These are phyloP conservation scores for Plasmodium blacklocki DNA, from an alignment of 169 alveolate genomes.

Conservation along the genomic window DNA sequence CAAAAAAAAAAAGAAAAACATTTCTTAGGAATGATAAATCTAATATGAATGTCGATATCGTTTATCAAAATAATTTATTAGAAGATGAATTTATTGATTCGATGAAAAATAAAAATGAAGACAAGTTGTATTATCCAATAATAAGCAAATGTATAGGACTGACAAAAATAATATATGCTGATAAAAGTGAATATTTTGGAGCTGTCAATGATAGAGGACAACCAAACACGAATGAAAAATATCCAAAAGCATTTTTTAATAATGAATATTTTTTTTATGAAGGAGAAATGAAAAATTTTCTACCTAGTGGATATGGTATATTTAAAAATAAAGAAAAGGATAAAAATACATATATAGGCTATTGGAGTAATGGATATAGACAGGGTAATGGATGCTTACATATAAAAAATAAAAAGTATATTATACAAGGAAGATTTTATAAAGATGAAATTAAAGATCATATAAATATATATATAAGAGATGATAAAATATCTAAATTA, in stretches of 20 bases:
- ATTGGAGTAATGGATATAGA: conserved; percentile 77
- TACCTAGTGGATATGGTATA: conserved; percentile 75
- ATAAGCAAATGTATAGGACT: conserved; percentile 43
- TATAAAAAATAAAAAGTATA: conserved; percentile 62
- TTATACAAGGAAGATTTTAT: conserved; percentile 54
- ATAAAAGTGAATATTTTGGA: conserved; percentile 75
- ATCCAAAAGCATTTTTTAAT: conserved; percentile 71
- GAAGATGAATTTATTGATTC: conserved; percentile 40
- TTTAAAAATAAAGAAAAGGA: conserved; percentile 69
- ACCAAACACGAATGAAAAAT: conserved; percentile 68
- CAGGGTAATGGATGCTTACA: conserved; percentile 64
- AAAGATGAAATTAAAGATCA: conserved; percentile 67
- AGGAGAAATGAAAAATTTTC: conserved; percentile 74
- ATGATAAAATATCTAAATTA: conserved; percentile 67
- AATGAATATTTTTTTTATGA: conserved; percentile 59
- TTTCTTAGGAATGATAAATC: too few species aligned
- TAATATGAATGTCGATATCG: not conserved
- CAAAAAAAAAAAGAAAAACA: too few species aligned
- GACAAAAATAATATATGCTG: conserved; percentile 73
- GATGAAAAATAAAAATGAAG: conserved; percentile 59
- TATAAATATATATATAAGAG: conserved; percentile 43
- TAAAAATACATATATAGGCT: conserved; percentile 68
- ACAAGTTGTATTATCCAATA: conserved; percentile 57
- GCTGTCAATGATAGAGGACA: conserved; percentile 68
- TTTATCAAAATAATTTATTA: conserved; percentile 18